Conservation (phyloP, 306 rosid species). For the Inga oerstediana region DNA sequence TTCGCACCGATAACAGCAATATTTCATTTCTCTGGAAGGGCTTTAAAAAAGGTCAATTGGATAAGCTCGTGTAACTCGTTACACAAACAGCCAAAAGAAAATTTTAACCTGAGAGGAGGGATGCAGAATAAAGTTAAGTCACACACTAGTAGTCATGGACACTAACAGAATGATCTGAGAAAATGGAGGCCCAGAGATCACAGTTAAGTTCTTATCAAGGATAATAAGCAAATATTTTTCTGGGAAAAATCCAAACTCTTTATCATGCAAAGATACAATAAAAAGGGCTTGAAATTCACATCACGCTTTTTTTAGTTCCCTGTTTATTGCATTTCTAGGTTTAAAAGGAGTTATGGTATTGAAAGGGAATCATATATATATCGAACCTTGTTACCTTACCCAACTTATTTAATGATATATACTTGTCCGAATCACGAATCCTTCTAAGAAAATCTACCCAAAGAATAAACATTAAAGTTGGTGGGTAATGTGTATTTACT, state of each 20-base stretch:
- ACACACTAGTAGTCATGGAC: not conserved
- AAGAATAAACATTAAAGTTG: constrained; percentile 10
- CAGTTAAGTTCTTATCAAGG: not conserved
- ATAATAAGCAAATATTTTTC: not conserved
- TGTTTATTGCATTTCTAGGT: constrained; percentile 7
- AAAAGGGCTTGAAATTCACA: constrained; percentile 2
- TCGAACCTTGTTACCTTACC: constrained; percentile 18
- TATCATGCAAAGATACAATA: not conserved
- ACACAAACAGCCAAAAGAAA: not conserved
- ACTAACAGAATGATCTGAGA: not conserved
- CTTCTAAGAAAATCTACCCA: constrained; percentile 21
- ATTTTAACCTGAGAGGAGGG: not conserved
- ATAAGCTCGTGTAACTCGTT: not conserved
- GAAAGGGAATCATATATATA: constrained; percentile 12
- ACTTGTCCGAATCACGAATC: constrained; percentile 15
- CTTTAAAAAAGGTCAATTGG: not conserved
- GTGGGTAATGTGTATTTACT: not conserved
- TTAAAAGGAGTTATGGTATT: constrained; percentile 5
- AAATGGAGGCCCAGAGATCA: not conserved
- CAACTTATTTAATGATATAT: constrained; percentile 27
- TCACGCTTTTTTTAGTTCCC: constrained; percentile 15
- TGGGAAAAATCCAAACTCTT: not conserved
- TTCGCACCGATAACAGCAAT: not conserved
- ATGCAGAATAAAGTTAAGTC: not conserved
- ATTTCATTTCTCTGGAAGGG: not conserved